A percentile compares a stretch with the other conserved stretches of the same genome.
Evolutionary conservation across 225 moss, liverwort and hornwort genomes (phyloP).

Genomic region (Ulota crispa): DNA sequence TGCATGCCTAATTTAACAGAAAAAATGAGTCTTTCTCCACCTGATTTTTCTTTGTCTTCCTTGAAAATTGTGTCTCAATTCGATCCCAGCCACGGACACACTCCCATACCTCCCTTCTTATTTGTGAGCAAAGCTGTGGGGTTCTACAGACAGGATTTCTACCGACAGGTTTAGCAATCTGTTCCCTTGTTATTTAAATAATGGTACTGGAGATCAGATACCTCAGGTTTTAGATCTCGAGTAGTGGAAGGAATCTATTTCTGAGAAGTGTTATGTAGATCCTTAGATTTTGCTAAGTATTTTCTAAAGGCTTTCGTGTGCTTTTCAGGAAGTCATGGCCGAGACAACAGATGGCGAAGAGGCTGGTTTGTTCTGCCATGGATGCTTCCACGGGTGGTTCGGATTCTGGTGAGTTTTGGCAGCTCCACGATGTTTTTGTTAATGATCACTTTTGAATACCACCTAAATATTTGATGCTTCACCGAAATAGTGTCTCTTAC

Average conservation of each 20-base stretch:
- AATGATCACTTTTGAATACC: neutral
- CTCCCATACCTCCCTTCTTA: too few species aligned
- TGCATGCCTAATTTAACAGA: too few species aligned
- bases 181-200: neutral
- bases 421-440: neutral
- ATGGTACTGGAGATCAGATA: conserved; percentile 10
- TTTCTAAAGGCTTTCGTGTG: neutral
- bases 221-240: neutral
- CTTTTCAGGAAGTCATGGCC: conserved; percentile 38
- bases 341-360: conserved; percentile 23
- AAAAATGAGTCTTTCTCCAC: too few species aligned
- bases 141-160: too few species aligned
- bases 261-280: neutral
- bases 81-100: too few species aligned
- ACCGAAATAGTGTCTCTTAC: neutral
- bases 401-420: conserved; percentile 40
- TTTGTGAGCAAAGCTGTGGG: too few species aligned
- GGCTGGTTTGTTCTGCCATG: conserved; percentile 55
- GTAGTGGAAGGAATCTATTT: neutral
- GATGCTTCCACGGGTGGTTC: conserved; percentile 63
- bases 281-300: neutral
- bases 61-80: too few species aligned
- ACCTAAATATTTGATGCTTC: neutral
- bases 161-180: too few species aligned
- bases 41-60: too few species aligned